Conservation (phyloP, 2,329 filamentous ascomycete genomes). For the Podosphaera fusca region DNA sequence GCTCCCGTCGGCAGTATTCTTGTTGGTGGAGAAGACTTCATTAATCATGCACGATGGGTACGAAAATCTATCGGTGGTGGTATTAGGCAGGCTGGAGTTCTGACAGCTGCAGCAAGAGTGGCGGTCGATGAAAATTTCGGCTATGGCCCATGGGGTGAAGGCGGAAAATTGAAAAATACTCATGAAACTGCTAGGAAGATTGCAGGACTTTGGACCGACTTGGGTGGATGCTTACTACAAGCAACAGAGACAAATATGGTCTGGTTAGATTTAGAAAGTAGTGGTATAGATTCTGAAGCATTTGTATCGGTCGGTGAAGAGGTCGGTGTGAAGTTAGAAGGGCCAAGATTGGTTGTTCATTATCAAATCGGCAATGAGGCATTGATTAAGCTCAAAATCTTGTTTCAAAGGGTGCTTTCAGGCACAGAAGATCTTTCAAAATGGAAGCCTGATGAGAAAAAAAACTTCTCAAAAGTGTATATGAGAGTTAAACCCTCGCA, state of each 20-base stretch:
- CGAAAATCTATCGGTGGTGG: constrained; percentile 66
- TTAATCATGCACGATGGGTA: constrained; percentile 48
- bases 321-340: constrained; percentile 28
- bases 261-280: constrained; percentile 39
- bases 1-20: constrained; percentile 61
- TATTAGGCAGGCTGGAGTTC: constrained; percentile 50
- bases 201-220: constrained; percentile 32
- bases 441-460: too few species aligned
- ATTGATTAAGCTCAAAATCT: constrained; percentile 23
- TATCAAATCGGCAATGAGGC: constrained; percentile 45
- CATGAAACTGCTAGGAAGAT: constrained; percentile 41
- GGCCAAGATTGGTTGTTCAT: constrained; percentile 41
- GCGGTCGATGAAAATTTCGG: constrained; percentile 63
- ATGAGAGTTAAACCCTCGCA: too few species aligned
- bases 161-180: constrained; percentile 34
- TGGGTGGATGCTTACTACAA: constrained; percentile 35
- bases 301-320: constrained; percentile 31
- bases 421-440: too few species aligned
- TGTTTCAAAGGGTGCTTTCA: constrained; percentile 8
- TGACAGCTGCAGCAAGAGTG: constrained; percentile 52
- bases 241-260: constrained; percentile 55
- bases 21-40: constrained; percentile 30
- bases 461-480: too few species aligned
- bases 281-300: constrained; percentile 26
- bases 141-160: constrained; percentile 28